Percentiles rank a stretch among this genome's conserved stretches.
phyloP scores from a whole-genome alignment of 768 basidiomycete species.

The Pleurotus pulmonarius region DNA sequence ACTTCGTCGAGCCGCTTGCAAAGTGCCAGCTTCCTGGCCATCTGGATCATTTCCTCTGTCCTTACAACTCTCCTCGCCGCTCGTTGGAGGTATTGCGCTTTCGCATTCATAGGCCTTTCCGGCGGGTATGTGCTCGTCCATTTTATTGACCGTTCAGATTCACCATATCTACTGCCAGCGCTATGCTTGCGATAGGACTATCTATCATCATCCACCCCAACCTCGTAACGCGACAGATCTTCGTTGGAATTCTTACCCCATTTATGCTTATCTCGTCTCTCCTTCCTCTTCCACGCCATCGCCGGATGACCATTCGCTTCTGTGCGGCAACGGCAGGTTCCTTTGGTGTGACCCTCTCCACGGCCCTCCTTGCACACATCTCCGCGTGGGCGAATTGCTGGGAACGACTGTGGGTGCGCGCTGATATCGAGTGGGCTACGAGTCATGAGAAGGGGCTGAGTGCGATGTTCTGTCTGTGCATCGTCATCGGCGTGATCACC shows the following conservation, averaged over 20 bases:
- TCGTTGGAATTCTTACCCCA: constrained; percentile 30
- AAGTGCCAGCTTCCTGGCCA: constrained; percentile 49
- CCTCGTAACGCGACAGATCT: constrained; percentile 42
- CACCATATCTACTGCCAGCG: constrained; percentile 20
- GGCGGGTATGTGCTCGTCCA: constrained; percentile 44
- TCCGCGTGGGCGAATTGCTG: constrained; percentile 58
- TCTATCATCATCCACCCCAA: constrained; percentile 54
- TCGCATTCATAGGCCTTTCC: constrained; percentile 42
- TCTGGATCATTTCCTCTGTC: constrained; percentile 55
- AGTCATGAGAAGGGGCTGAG: constrained; percentile 54
- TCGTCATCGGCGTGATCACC: constrained; percentile 37
- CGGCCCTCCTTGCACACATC: constrained; percentile 48
- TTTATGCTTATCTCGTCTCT: constrained; percentile 32
- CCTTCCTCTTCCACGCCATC: constrained; percentile 34
- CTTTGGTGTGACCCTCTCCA: constrained; percentile 50
- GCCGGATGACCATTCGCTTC: constrained; percentile 47
- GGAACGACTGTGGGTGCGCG: constrained; percentile 55
- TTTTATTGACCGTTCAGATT: constrained; percentile 3
- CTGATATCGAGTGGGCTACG: constrained; percentile 51
- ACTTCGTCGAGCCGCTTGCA: constrained; percentile 36
- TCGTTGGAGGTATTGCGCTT: constrained; percentile 50
- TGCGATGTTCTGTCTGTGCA: constrained; percentile 51
- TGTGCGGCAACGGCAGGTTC: constrained; percentile 52
- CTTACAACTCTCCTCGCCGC: constrained; percentile 46
- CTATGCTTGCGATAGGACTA: constrained; percentile 43